Evolutionary conservation across 768 basidiomycete genomes (phyloP), one percentile per base, ranked within the genome.

Genomic region (Solioccasus polychromus): DNA sequence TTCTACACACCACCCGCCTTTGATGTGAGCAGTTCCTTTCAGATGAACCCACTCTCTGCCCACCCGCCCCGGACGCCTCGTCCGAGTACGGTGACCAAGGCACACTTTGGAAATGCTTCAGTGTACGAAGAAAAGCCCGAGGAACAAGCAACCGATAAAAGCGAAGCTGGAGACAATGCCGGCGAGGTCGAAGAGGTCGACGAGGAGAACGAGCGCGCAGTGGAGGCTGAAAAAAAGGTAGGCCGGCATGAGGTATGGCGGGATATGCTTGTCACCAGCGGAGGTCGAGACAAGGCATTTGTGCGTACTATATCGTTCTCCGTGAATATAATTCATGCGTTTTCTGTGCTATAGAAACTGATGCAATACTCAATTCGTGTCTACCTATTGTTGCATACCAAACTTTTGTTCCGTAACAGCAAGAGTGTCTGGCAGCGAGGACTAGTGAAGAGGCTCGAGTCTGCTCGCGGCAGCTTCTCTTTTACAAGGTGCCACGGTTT

Each of bases 251-350:
- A 89, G 25, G 76, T 92, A 7, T 90, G 85, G 87, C 74, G 82
- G 51, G 90, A 91, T 46, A 79, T 92, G 63, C 70, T 92, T 42
- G 73, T 81, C 57, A 83, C 87, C 23, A 87, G 85, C 54, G 75
- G 79, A 53, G 90, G 90, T 40, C 75, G 90, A 55, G 90, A 92
- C 67, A 92, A 92, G 69, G 80, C 82, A 23, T 84, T 92, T 60
- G 89, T 92, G 68, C 59, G 87, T 76, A 31, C 35, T 36, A 28
- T 35, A 37, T 36, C 18, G 24, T 11, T 24, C 1, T 37, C 26
- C 15, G 20, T 24, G 25, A 31, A 23, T 15, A 4, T 11, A 7
- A 20, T 23, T 34, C 25, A 51, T 41, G 57, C 39, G 28, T 38
- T 3, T 40, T 39, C 14, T 29, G 26, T 35, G 22, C 30, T 31